Base-by-base conservation (phyloP, 306 rosid species). In the Lathyrus aphaca region DNA sequence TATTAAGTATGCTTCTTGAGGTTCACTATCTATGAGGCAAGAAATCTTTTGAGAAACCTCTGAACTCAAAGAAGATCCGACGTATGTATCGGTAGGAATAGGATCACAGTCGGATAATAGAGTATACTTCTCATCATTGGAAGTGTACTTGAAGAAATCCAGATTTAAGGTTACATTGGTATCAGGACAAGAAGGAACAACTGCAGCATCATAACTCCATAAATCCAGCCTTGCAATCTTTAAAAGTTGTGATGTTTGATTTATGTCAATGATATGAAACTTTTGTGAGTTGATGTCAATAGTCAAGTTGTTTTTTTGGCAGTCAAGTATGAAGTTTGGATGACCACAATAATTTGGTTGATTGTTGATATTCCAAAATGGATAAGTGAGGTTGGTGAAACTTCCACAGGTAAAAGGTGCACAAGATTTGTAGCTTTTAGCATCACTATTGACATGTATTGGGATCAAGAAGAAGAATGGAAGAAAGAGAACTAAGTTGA, bases 321-420 rank as follows among this genome's bases (percentile, higher is more conserved):
- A 86, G 18, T 69, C 72, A 1, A 86, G 77, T 63, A 61, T 38
- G 71, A 81, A 78, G 1, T 5, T 64, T 18, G 70, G 79, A 10
- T 60, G 81, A 0, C 86, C 91, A 29, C 88, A 83, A 50, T 59
- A 69, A 12, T 16, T 18, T 3, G 59, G 73, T 44, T 50, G 82
- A 18, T 2, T 72, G 44, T 9, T 8, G 1, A 1, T 30, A 17
- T 15, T 44, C 87, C 88, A 81, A 39, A 83, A 86, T 25, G 88
- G 91, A 49, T 64, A 83, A 1, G 55, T 25, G 18, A 79, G 15
- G 13, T 68, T 6, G 1, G 14, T 11, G 71, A 78, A 2, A 1
- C 50, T 43, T 0, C 91, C 91, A 14, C 91, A 86, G 10, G 4
- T 27, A 21, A 75, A 69, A 17, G 82, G 75, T 11, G 46, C 72